Base-by-base conservation (phyloP, 805 yeast species). In the Barnettozyma vustinii region DNA sequence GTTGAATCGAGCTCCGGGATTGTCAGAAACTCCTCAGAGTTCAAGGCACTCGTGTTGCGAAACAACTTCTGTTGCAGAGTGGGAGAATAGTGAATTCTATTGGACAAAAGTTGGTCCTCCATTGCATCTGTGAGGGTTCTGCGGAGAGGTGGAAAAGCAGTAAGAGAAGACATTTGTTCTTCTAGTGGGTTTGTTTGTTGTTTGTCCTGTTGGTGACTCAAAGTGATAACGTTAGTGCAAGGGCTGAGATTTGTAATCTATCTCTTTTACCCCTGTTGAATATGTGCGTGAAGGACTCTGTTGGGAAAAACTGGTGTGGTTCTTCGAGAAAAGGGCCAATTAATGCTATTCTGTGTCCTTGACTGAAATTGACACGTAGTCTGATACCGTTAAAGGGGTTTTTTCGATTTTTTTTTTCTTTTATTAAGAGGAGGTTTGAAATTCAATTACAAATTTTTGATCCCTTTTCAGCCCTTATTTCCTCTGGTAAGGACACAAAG, bases 121-220 rank as follows among this genome's bases (percentile, higher is more conserved):
- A 79, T 72, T 19, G 79, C 75, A 52, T 79, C 84, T 16, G 80
- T 76, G 47, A 78, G 61, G 19, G 83, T 70, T 56, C 80, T 74
- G 60, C 77, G 75, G 37, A 76, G 65, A 15, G 67, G 63, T 23
- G 83, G 83, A 50, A 75, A 70, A 20, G 53, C 56, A n/a, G 78
- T 75, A 47, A 72, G 60, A 15, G 81, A 76, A 20, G 80, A 70
- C 80, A 76, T 76, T 16, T 16, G 18, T 15, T 40, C 32, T 9
- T 26, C 33, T 25, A 6, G 20, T 16, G 12, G 21, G 13, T 26
- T n/a, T 15, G 13, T n/a, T 20, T 40, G 35, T 26, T 40, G 33
- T 40, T 26, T 25, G 23, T 40, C 23, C 43, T 25, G 33, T 26
- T 25, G 43, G 43, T 40, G 33, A 40, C 10, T 26, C 35, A 40